Evolutionary conservation across 176 grass and related monocot species (phyloP).

Genomic region (Carex scoparia): DNA sequence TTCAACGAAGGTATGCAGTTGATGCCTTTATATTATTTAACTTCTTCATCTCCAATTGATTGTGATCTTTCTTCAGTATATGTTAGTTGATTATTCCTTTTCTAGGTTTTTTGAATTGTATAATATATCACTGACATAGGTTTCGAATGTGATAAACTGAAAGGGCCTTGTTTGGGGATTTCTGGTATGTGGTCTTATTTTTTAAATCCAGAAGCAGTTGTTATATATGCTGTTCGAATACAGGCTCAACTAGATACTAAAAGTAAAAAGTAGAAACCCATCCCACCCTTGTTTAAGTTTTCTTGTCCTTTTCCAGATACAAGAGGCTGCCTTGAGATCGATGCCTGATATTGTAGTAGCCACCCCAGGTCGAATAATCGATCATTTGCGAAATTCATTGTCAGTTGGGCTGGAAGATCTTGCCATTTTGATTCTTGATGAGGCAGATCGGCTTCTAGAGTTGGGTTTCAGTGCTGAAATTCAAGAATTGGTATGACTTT

Average conservation of each 20-base stretch:
- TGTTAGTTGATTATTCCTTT: not conserved
- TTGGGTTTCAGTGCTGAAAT: conserved; percentile 94
- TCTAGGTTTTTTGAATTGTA: not conserved
- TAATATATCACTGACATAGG: not conserved
- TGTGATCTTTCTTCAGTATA: not conserved
- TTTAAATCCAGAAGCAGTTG: no score
- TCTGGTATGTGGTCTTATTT: not conserved
- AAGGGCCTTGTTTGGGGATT: not conserved
- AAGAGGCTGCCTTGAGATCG: conserved; percentile 86
- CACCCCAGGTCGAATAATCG: conserved; percentile 92
- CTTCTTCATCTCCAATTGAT: not conserved
- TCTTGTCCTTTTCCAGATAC: conserved; percentile 42
- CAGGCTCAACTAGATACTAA: not conserved
- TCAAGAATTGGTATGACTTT: conserved; percentile 62
- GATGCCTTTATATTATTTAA: not conserved
- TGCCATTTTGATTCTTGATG: conserved; percentile 91
- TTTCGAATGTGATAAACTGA: not conserved
- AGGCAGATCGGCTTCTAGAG: conserved; percentile 92
- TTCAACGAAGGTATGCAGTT: conserved; percentile 63
- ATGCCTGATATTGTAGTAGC: conserved; percentile 98
- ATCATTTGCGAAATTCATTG: conserved; percentile 81
- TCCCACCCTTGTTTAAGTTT: not conserved
- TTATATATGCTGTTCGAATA: not conserved
- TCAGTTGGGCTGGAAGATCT: conserved; percentile 95
- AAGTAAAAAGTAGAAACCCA: conserved; percentile 1